Percentiles rank a stretch among this genome's conserved stretches.
Evolutionary conservation across 1,139 yeast genomes (phyloP).

Genomic region (Nakaseomyces glabratus): DNA sequence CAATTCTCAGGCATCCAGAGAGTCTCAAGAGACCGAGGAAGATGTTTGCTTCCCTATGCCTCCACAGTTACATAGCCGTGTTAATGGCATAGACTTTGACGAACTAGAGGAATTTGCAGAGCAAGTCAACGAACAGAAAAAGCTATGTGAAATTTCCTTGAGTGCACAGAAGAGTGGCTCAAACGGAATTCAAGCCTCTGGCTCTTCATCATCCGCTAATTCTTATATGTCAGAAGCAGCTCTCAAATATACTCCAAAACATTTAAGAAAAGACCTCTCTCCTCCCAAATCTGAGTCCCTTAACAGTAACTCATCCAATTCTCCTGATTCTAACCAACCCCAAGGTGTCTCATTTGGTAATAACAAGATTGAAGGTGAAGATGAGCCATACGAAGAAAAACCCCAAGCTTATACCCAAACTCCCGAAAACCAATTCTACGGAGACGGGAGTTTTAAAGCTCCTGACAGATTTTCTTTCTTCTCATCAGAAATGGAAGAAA

Average conservation of each 20-base stretch:
- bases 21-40: constrained; percentile 83
- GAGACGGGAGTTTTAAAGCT: constrained; percentile 20
- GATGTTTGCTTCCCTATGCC: constrained; percentile 96
- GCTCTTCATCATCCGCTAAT: constrained; percentile 25
- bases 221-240: constrained; percentile 48
- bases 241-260: constrained; percentile 46
- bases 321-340: constrained; percentile 8
- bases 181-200: constrained; percentile 18
- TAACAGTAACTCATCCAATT: constrained; percentile 8
- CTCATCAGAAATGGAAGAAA: constrained; percentile 71
- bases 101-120: constrained; percentile 68
- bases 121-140: constrained; percentile 34
- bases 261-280: constrained; percentile 7
- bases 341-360: constrained; percentile 34
- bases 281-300: constrained; percentile 10
- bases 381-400: constrained; percentile 10
- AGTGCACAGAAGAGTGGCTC: not conserved
- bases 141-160: constrained; percentile 4
- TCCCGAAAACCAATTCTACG: constrained; percentile 9
- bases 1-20: constrained; percentile 63
- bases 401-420: constrained; percentile 7
- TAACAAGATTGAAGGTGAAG: constrained; percentile 34
- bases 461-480: constrained; percentile 82
- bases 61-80: constrained; percentile 49
- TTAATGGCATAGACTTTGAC: constrained; percentile 70